Evolutionary conservation across 2,329 filamentous ascomycete species (phyloP).

Genomic region (Aspergillus sp.): DNA sequence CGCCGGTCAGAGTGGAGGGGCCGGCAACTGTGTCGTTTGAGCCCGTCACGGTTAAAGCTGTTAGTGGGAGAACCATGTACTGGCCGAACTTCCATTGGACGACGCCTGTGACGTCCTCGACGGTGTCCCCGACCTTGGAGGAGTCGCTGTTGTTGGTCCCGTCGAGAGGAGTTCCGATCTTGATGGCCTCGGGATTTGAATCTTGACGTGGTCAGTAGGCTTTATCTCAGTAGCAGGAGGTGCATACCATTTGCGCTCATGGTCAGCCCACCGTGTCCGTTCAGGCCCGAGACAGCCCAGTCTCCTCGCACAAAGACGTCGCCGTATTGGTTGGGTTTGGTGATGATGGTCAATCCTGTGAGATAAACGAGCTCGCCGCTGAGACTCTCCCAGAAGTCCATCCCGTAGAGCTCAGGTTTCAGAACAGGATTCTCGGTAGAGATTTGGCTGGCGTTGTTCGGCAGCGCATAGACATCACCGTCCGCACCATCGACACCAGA

Average conservation of each 20-base stretch:
- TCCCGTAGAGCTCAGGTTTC: slow-evolving; percentile 61
- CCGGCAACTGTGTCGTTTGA: slow-evolving; percentile 50
- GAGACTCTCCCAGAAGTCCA: slow-evolving; percentile 74
- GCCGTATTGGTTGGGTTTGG: slow-evolving; percentile 63
- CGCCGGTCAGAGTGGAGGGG: slow-evolving; percentile 50
- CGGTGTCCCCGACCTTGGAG: slow-evolving; percentile 63
- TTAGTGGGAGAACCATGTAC: slow-evolving; percentile 67
- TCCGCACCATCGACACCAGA: slow-evolving; percentile 63
- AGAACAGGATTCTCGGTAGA: slow-evolving; percentile 62
- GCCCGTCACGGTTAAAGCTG: slow-evolving; percentile 51
- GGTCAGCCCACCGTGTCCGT: slow-evolving; percentile 64
- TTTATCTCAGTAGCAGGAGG: no score
- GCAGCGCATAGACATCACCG: slow-evolving; percentile 65
- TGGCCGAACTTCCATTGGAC: slow-evolving; percentile 66
- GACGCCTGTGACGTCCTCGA: slow-evolving; percentile 68
- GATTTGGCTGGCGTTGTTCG: slow-evolving; percentile 61
- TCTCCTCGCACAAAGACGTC: slow-evolving; percentile 69
- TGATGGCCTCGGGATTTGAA: slow-evolving; percentile 68
- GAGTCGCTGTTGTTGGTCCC: slow-evolving; percentile 60
- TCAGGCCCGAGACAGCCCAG: slow-evolving; percentile 63
- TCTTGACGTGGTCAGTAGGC: slow-evolving; percentile 40
- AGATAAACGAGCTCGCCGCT: slow-evolving; percentile 68
- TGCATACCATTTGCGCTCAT: slow-evolving; percentile 55
- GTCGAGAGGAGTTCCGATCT: slow-evolving; percentile 65
- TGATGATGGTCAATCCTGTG: slow-evolving; percentile 55